These are phyloP conservation scores for Hamamelis virginiana DNA, from an alignment of 164 flowering plant genomes.

Conservation along the genomic window DNA sequence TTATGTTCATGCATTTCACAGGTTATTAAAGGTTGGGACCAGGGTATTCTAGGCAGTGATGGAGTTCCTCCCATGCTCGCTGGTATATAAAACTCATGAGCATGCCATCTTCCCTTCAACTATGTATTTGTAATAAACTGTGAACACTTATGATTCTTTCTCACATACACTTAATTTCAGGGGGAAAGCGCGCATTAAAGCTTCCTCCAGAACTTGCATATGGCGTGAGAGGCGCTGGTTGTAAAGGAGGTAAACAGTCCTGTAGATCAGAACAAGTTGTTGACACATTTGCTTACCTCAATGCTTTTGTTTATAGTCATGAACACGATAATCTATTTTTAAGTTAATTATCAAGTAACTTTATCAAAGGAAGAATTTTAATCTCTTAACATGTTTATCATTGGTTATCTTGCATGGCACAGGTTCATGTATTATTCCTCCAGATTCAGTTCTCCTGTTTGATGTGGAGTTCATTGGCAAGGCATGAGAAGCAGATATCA, in stretches of 20 bases:
- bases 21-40: conserved; percentile 97
- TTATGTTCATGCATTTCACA: conserved; percentile 13
- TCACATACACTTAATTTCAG: conserved; percentile 22
- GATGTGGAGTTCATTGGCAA: conserved; percentile 89
- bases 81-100: conserved; percentile 42
- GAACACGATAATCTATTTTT: no score
- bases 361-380: neutral
- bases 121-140: neutral
- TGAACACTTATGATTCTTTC: neutral
- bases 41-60: conserved; percentile 78
- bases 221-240: conserved; percentile 89
- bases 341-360: no score
- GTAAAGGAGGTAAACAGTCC: conserved; percentile 70
- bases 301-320: no score
- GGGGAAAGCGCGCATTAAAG: conserved; percentile 77
- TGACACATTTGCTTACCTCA: no score
- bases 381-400: neutral
- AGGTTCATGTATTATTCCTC: conserved; percentile 90
- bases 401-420: conserved; percentile 17
- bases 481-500: conserved; percentile 32
- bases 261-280: no score
- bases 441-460: conserved; percentile 77
- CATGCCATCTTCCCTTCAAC: neutral
- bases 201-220: conserved; percentile 86
- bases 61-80: conserved; percentile 94